Evolutionary conservation across 345 rosid species (phyloP).

Genomic region (Acer campestre): DNA sequence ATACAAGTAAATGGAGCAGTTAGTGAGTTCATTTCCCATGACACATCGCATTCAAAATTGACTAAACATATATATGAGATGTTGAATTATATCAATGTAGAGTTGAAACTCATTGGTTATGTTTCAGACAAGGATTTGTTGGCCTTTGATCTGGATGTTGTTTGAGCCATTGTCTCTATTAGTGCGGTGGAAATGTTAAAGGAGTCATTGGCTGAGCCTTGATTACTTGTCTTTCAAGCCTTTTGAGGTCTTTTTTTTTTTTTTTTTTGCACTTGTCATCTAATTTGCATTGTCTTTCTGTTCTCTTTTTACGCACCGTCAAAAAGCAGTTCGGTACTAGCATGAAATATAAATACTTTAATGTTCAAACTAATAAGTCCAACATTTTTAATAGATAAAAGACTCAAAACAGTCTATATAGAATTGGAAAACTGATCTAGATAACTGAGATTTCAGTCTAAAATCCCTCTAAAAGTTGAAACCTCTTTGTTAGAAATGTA

Average conservation of each 20-base stretch:
- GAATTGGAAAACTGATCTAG: too few species aligned
- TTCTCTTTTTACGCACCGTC: too few species aligned
- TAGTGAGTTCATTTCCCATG: slow-evolving; percentile 31
- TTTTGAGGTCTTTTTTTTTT: not conserved
- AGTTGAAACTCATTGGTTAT: slow-evolving; percentile 9
- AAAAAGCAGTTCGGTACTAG: too few species aligned
- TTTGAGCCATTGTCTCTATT: not conserved
- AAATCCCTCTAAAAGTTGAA: too few species aligned
- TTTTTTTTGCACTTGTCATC: too few species aligned
- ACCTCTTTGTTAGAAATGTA: too few species aligned
- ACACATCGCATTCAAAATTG: slow-evolving; percentile 21
- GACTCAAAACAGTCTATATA: too few species aligned
- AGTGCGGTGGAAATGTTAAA: not conserved
- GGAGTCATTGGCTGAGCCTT: not conserved
- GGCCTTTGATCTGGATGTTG: slow-evolving; percentile 15
- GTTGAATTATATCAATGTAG: slow-evolving; percentile 19
- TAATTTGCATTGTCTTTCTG: too few species aligned
- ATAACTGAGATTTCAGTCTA: too few species aligned
- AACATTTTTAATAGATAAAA: too few species aligned
- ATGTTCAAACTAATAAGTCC: not conserved
- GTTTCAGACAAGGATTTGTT: slow-evolving; percentile 13
- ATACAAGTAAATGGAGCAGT: slow-evolving; percentile 29
- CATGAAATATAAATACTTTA: too few species aligned
- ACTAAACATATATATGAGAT: slow-evolving; percentile 19
- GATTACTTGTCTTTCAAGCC: not conserved